Evolutionary conservation across 2,329 filamentous ascomycete genomes (phyloP).

Genomic region (Hortaea sp.): DNA sequence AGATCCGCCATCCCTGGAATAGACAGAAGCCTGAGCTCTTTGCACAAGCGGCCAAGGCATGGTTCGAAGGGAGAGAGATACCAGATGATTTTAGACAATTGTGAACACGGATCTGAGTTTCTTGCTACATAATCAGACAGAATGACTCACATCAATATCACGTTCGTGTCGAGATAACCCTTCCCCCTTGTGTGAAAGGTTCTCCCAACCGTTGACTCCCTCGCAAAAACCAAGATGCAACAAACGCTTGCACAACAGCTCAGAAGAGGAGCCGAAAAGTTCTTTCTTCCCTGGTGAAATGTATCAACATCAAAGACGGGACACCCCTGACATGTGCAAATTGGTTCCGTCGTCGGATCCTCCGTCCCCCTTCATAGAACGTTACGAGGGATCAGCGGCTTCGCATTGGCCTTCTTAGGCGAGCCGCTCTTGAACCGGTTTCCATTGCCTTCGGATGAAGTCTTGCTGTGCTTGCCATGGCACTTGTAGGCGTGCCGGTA

Average conservation of each 20-base stretch:
- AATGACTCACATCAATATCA: too few relatives aligned
- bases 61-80: constrained; percentile 8
- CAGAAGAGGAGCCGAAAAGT: constrained; percentile 8
- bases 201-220: too few relatives aligned
- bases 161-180: too few relatives aligned
- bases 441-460: constrained; percentile 2
- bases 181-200: too few relatives aligned
- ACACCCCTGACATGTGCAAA: background rate
- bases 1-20: constrained; percentile 20
- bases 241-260: constrained; percentile 12
- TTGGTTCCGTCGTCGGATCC: too few relatives aligned
- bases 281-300: background rate
- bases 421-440: constrained; percentile 7
- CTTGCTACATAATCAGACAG: too few relatives aligned
- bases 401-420: constrained; percentile 3
- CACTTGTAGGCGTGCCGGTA: constrained; percentile 79
- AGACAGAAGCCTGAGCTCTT: constrained; percentile 16
- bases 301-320: background rate
- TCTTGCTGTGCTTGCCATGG: constrained; percentile 6
- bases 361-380: background rate
- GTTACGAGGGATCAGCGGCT: background rate
- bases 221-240: background rate
- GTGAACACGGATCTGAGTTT: too few relatives aligned
- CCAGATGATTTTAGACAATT: constrained; percentile 6
- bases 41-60: constrained; percentile 11